Evolutionary conservation across 2,329 filamentous ascomycete genomes (phyloP), one percentile per base, ranked within the genome.

Genomic region (Colletotrichum trifolii): DNA sequence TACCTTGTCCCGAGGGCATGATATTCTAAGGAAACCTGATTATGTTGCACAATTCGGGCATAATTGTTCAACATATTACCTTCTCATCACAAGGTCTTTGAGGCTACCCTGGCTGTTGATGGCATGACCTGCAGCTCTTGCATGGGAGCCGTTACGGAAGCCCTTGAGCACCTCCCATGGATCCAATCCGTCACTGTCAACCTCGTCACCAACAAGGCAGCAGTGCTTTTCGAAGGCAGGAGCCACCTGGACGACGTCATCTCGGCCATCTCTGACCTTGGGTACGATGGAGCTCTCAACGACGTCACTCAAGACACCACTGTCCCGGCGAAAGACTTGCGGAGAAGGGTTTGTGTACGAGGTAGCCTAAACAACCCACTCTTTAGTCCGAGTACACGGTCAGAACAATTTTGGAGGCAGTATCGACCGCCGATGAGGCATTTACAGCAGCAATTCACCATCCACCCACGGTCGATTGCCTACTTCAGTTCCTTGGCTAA

Each of bases 401-500:
- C 60, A 80, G 87, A 58, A 77, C 77, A n/a, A 84, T 90, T 47
- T 75, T 88, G 43, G 69, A 77, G 25, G 72, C 77, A 1, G 84
- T 90, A 57, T 72, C 76, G n/a, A 71, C 72, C 9, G 72, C 81
- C 3, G 82, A 89, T 67, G 71, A 78, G 9, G 78, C 75, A 3
- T 87, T 89, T 70, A 75, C 73, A 33, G 79, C 82, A 4, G 79
- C 77, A 2, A 76, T 90, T 6, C 84, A 85, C 69, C 85, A 87
- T 62, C 83, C 85, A 8, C 85, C 85, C 3, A 87, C 83, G 1
- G 79, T 90, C 48, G 88, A 55, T 61, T 35, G 58, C 58, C 50
- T 61, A 61, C 35, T 43, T 60, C 33, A 80, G 87, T 1, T 89
- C 87, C 1, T 73, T 90, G 45, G 86, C 83, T 2, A 80, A 88